Evolutionary conservation across 352 stramenopile species (phyloP).

Genomic region (Thalassiosira mediterranea): DNA sequence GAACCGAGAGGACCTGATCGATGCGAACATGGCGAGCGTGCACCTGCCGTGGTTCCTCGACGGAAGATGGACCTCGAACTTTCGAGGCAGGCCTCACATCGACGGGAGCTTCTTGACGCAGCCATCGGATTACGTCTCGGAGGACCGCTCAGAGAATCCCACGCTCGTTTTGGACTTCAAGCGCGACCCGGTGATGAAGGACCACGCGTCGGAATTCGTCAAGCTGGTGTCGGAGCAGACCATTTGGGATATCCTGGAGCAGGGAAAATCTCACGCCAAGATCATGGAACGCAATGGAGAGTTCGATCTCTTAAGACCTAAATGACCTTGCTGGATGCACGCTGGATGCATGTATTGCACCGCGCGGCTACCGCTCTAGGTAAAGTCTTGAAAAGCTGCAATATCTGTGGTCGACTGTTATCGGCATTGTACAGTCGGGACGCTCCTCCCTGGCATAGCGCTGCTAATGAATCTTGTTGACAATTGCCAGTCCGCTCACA

Average conservation of each 20-base stretch:
- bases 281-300: conserved; percentile 62
- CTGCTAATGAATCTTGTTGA: too few relatives aligned
- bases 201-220: conserved; percentile 62
- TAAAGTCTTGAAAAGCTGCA: too few relatives aligned
- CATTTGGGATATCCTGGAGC: conserved; percentile 75
- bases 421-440: too few relatives aligned
- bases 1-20: conserved; percentile 67
- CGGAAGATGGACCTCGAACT: conserved; percentile 65
- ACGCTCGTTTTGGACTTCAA: conserved; percentile 72
- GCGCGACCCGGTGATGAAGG: conserved; percentile 62
- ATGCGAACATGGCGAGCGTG: conserved; percentile 79
- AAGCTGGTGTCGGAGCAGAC: conserved; percentile 66
- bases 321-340: too few relatives aligned
- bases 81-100: conserved; percentile 62
- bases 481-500: too few relatives aligned
- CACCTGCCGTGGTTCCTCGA: conserved; percentile 82
- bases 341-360: too few relatives aligned
- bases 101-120: conserved; percentile 77
- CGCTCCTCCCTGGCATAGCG: too few relatives aligned
- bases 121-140: conserved; percentile 57
- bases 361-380: too few relatives aligned
- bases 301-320: conserved; percentile 43
- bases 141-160: conserved; percentile 22
- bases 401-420: too few relatives aligned
- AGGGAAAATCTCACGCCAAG: conserved; percentile 64